Percentiles rank a stretch among this genome's conserved stretches.
phyloP scores from a whole-genome alignment of 1,284 basidiomycete species.

The Apiotrichum montevideense region DNA sequence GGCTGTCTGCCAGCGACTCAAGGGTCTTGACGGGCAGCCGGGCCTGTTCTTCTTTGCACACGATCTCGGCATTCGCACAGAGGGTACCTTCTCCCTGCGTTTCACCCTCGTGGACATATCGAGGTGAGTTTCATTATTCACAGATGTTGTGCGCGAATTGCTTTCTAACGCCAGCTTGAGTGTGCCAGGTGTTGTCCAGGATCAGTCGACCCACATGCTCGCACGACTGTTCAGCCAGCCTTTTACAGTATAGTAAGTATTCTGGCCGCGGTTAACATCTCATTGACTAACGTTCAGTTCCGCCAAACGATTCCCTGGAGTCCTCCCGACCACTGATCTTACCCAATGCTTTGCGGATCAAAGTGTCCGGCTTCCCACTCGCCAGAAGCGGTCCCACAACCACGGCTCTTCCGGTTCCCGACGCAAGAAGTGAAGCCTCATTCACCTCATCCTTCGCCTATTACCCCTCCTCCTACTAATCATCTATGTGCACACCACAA shows the following conservation, averaged over 20 bases:
- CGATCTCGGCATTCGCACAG: constrained; percentile 78
- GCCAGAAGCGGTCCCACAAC: constrained; percentile 22
- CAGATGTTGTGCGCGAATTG: background rate
- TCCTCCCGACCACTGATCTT: constrained; percentile 82
- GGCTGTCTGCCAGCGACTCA: constrained; percentile 70
- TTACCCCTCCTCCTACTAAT: too few relatives aligned
- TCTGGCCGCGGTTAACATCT: background rate
- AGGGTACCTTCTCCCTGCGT: constrained; percentile 54
- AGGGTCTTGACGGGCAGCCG: constrained; percentile 71
- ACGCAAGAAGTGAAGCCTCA: constrained; percentile 4
- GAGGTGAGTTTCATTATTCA: constrained; percentile 18
- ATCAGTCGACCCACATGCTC: constrained; percentile 54
- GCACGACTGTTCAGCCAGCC: constrained; percentile 78
- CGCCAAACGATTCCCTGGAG: constrained; percentile 86
- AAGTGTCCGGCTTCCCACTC: constrained; percentile 73
- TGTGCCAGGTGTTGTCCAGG: constrained; percentile 10
- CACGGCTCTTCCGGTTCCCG: background rate
- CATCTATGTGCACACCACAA: too few relatives aligned
- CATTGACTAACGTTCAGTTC: constrained; percentile 48
- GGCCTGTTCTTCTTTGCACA: constrained; percentile 85
- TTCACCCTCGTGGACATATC: constrained; percentile 38
- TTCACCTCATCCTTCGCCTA: too few relatives aligned
- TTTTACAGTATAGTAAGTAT: constrained; percentile 66
- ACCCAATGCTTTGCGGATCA: constrained; percentile 87
- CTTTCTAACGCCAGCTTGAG: constrained; percentile 5